Conservation (phyloP, 495 filamentous ascomycete genomes). For the Aspergillus kassunensis region DNA sequence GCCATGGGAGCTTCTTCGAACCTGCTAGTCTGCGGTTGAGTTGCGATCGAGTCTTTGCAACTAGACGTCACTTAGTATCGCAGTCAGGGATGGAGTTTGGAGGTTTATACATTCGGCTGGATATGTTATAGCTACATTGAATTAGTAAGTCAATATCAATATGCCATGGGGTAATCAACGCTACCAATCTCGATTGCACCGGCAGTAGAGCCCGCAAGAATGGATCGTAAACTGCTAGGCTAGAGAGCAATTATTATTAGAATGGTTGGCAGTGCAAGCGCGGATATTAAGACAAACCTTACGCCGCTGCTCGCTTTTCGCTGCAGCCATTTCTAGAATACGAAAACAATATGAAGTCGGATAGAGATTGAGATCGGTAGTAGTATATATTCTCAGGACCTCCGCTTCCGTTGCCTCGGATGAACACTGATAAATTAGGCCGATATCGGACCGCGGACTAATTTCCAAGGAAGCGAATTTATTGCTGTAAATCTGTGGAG, state of each 20-base stretch:
- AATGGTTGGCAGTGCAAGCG: not conserved
- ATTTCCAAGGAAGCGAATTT: not conserved
- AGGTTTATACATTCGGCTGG: constrained; percentile 86
- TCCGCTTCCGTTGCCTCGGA: not conserved
- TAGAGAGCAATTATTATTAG: constrained; percentile 30
- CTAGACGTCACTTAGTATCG: constrained; percentile 34
- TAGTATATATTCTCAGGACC: not conserved
- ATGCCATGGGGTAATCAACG: constrained; percentile 1
- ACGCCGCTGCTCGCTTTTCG: constrained; percentile 36
- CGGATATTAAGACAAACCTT: constrained; percentile 32
- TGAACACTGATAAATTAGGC: not conserved
- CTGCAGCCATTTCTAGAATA: constrained; percentile 37
- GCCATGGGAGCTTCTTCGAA: constrained; percentile 88
- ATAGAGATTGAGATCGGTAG: not conserved
- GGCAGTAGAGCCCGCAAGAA: constrained; percentile 83
- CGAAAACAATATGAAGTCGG: not conserved
- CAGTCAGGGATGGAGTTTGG: not conserved
- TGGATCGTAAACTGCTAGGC: constrained; percentile 78
- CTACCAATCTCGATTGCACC: constrained; percentile 93
- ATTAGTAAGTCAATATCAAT: not conserved
- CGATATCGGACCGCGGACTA: not conserved
- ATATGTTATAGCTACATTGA: constrained; percentile 80
- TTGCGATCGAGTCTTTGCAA: constrained; percentile 93
- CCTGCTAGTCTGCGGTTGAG: constrained; percentile 81
- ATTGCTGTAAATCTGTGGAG: constrained; percentile 15